Evolutionary conservation across 345 rosid genomes (phyloP).

Genomic region (Trapa bicornis): DNA sequence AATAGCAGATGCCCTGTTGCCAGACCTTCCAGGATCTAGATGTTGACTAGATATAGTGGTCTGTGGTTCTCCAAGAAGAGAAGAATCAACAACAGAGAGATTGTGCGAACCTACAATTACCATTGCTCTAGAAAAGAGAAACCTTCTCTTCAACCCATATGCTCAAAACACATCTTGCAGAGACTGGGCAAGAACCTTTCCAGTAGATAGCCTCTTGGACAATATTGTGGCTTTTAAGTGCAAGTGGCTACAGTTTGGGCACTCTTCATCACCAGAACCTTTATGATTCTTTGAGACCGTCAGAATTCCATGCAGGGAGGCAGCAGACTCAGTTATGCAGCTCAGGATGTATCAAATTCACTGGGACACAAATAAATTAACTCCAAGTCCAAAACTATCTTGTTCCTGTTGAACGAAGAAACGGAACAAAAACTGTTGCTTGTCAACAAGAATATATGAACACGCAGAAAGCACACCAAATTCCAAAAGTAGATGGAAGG

Average conservation of each 20-base stretch:
- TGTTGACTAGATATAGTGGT: slow-evolving; percentile 36
- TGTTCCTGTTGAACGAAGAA: background rate
- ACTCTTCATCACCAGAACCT: background rate
- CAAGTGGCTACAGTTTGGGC: slow-evolving; percentile 4
- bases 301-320: slow-evolving; percentile 2
- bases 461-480: too few relatives aligned
- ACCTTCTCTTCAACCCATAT: slow-evolving; percentile 27
- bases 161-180: slow-evolving; percentile 20
- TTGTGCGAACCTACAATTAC: slow-evolving; percentile 80
- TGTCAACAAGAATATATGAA: background rate
- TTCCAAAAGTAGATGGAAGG: too few relatives aligned
- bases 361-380: background rate
- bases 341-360: too few relatives aligned
- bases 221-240: slow-evolving; percentile 13
- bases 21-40: slow-evolving; percentile 41
- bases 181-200: background rate
- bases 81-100: slow-evolving; percentile 54
- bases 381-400: background rate
- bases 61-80: slow-evolving; percentile 57
- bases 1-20: slow-evolving; percentile 58
- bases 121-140: slow-evolving; percentile 24
- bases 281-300: background rate
- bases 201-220: slow-evolving; percentile 19
- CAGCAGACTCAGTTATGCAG: background rate
- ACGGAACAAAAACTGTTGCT: background rate